Percentiles rank a stretch among this genome's conserved stretches.
Conservation (phyloP, 1,284 basidiomycete genomes). For the Ustilago esculenta region DNA sequence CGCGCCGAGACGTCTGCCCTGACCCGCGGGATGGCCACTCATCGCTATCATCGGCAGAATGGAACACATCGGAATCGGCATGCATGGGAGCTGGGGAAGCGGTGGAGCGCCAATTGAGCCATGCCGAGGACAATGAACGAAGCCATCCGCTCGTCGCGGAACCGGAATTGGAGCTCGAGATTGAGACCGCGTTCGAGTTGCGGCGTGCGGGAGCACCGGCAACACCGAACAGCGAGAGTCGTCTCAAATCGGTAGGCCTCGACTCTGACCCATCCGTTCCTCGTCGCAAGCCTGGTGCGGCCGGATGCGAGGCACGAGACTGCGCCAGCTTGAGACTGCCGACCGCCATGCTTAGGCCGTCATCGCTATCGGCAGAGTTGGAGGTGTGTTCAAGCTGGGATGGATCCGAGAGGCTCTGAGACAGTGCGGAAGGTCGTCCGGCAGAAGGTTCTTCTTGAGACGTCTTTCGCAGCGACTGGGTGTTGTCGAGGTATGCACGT, state of each 20-base stretch:
- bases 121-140: slow-evolving; percentile 48
- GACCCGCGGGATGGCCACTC: slow-evolving; percentile 28
- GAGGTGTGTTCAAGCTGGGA: slow-evolving; percentile 1
- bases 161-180: slow-evolving; percentile 37
- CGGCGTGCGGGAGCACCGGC: slow-evolving; percentile 23
- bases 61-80: slow-evolving; percentile 30
- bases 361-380: slow-evolving; percentile 1
- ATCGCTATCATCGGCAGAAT: slow-evolving; percentile 31
- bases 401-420: slow-evolving; percentile 26
- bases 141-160: slow-evolving; percentile 48
- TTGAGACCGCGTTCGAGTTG: slow-evolving; percentile 40
- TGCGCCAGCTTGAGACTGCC: slow-evolving; percentile 51
- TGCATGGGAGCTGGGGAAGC: slow-evolving; percentile 37
- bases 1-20: slow-evolving; percentile 17
- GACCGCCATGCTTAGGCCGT: slow-evolving; percentile 41
- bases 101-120: slow-evolving; percentile 46
- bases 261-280: slow-evolving; percentile 16
- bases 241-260: slow-evolving; percentile 17
- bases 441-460: neutral
- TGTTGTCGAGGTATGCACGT: slow-evolving; percentile 1
- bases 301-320: slow-evolving; percentile 28
- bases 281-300: slow-evolving; percentile 11
- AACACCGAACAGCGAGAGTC: slow-evolving; percentile 40
- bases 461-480: slow-evolving; percentile 7
- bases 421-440: slow-evolving; percentile 16